Evolutionary conservation across 2,329 filamentous ascomycete species (phyloP), one percentile per base, ranked within the genome.

Genomic region (Pleoardoris graminearum): DNA sequence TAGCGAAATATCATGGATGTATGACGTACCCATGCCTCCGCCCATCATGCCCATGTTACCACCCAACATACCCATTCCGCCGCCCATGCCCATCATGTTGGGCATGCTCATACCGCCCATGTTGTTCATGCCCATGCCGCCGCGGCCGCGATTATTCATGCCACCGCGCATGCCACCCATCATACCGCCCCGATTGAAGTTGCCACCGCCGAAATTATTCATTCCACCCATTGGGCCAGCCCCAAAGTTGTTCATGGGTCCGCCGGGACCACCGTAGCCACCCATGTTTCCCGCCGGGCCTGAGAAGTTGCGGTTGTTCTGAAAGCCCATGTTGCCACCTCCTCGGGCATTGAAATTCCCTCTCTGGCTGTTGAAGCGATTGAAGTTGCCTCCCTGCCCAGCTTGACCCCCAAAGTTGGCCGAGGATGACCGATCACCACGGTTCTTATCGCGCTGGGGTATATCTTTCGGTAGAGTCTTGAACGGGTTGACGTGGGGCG

Each of bases 381-480:
- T 66, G 51, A 57, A 61, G 41, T 63, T 63, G 5, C 57, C 57
- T 37, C 74, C 70, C 60, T 79, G 82, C 61, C 80, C 82, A 48
- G 80, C 79, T 74, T 81, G 83, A 69, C 79, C 78, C 60, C 61
- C 57, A 48, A 62, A 72, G 43, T 58, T 71, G 37, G 70, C 68
- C 50, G 76, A 75, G 16, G 77, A 72, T 50, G 78, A 72, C 25
- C 84, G 80, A 48, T 85, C 85, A 54, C 84, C 79, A 65, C 79
- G 77, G 37, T 86, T 84, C 68, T 90, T 87, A 32, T 81, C 86
- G 23, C 89, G 84, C 62, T 83, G 82, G 0, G 90, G 91, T 0
- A 88, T 87, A 70, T 96, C 92, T 76, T 96, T 96, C 16, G 91
- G 92, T 4, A 95, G 77, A 0, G 91, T 97, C 60, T 89, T 87